Conservation (phyloP, 2,329 filamentous ascomycete species). For the Hypoxylon sp. region DNA sequence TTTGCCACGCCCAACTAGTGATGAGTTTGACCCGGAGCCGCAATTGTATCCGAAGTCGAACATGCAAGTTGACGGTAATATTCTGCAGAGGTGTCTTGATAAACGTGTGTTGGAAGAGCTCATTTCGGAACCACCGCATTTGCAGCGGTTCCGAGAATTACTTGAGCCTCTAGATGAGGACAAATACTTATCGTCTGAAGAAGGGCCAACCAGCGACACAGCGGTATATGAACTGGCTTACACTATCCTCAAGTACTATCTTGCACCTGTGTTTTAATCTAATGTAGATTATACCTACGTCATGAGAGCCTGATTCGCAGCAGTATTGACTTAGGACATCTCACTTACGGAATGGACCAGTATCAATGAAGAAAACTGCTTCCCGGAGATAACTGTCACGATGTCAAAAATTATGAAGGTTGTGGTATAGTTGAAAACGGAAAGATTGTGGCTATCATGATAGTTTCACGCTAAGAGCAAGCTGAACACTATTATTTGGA, state of each 20-base stretch:
- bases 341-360: background rate
- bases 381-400: background rate
- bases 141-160: constrained; percentile 56
- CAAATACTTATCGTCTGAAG: constrained; percentile 56
- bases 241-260: constrained; percentile 67
- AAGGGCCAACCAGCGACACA: constrained; percentile 45
- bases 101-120: constrained; percentile 62
- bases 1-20: constrained; percentile 28
- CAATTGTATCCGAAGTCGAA: constrained; percentile 59
- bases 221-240: constrained; percentile 67
- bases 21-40: constrained; percentile 57
- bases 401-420: background rate
- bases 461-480: background rate
- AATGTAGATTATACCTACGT: constrained; percentile 6
- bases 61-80: constrained; percentile 78
- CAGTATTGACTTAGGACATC: background rate
- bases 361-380: constrained; percentile 8
- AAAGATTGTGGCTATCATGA: background rate
- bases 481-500: background rate
- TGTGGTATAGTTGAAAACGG: background rate
- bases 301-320: constrained; percentile 3
- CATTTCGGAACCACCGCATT: constrained; percentile 57
- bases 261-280: constrained; percentile 64
- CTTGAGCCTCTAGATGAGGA: constrained; percentile 66
- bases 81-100: constrained; percentile 70